These are phyloP conservation scores for Colletotrichum karsti DNA, from an alignment of 2,329 filamentous ascomycete genomes.

Conservation along the genomic window DNA sequence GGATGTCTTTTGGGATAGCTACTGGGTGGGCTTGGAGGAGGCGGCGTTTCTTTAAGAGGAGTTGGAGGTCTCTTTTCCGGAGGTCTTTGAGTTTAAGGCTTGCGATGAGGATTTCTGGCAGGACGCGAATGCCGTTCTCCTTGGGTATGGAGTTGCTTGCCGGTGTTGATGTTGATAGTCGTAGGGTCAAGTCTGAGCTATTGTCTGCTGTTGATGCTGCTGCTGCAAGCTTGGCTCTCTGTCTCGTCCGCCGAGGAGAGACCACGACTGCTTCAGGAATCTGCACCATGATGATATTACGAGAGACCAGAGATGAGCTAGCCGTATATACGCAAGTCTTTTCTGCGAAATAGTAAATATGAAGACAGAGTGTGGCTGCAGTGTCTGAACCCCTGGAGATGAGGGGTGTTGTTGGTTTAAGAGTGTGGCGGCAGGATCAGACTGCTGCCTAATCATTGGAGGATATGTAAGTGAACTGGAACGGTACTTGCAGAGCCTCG, in stretches of 20 bases:
- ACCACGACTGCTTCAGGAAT: neutral
- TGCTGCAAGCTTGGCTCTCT: neutral
- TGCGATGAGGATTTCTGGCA: neutral
- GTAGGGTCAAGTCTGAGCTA: too few relatives aligned
- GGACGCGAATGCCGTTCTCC: neutral
- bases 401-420: neutral
- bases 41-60: conserved; percentile 16
- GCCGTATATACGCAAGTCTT: neutral
- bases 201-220: neutral
- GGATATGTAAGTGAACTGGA: too few relatives aligned
- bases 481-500: too few relatives aligned
- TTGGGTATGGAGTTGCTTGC: neutral
- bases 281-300: neutral
- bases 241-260: conserved; percentile 10
- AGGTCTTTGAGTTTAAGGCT: conserved; percentile 20
- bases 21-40: neutral
- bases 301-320: neutral
- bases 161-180: neutral
- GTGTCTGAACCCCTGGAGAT: neutral
- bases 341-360: neutral
- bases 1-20: conserved; percentile 11
- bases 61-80: conserved; percentile 9
- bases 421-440: neutral
- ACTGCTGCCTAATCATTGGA: conserved; percentile 3
- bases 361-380: too few relatives aligned